These are phyloP conservation scores for Zoysia japonica DNA, from an alignment of 176 grass and related monocot genomes.

Conservation along the genomic window DNA sequence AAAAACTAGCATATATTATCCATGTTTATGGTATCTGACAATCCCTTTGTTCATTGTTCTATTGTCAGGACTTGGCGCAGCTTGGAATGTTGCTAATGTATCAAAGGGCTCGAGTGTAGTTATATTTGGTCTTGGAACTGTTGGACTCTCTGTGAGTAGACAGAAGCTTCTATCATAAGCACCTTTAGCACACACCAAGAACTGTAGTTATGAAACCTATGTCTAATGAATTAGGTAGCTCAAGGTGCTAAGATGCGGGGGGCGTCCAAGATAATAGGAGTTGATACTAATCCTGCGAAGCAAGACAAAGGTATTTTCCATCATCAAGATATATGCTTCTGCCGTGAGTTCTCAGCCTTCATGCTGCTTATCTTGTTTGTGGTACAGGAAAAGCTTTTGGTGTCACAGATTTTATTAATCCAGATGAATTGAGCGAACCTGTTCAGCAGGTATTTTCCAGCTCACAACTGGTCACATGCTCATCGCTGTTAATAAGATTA, in stretches of 20 bases:
- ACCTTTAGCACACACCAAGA: slow-evolving; percentile 4
- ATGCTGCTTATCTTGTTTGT: slow-evolving; percentile 47
- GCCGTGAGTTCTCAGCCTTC: background rate
- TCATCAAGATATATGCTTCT: background rate
- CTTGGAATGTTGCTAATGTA: slow-evolving; percentile 91
- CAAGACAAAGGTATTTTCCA: slow-evolving; percentile 67
- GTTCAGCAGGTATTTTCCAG: slow-evolving; percentile 77
- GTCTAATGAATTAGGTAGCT: slow-evolving; percentile 64
- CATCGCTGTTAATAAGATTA: slow-evolving; percentile 13
- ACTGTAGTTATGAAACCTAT: slow-evolving; percentile 10
- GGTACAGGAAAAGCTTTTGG: slow-evolving; percentile 81
- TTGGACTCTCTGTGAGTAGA: slow-evolving; percentile 91
- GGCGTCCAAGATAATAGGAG: slow-evolving; percentile 83
- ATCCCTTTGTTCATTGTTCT: background rate
- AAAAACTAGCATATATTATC: background rate
- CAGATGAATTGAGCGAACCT: slow-evolving; percentile 64
- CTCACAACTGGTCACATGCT: background rate
- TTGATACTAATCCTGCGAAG: slow-evolving; percentile 89
- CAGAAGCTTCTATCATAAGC: slow-evolving; percentile 20
- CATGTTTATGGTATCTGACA: slow-evolving; percentile 18
- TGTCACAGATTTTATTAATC: slow-evolving; percentile 83
- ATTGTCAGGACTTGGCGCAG: slow-evolving; percentile 77
- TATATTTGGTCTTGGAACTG: slow-evolving; percentile 95
- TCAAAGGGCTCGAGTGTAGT: slow-evolving; percentile 73
- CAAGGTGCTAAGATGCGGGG: slow-evolving; percentile 87